Percentiles rank a stretch among this genome's conserved stretches.
These are phyloP conservation scores for Collybia sordida DNA, from an alignment of 768 basidiomycete species.

Conservation along the genomic window DNA sequence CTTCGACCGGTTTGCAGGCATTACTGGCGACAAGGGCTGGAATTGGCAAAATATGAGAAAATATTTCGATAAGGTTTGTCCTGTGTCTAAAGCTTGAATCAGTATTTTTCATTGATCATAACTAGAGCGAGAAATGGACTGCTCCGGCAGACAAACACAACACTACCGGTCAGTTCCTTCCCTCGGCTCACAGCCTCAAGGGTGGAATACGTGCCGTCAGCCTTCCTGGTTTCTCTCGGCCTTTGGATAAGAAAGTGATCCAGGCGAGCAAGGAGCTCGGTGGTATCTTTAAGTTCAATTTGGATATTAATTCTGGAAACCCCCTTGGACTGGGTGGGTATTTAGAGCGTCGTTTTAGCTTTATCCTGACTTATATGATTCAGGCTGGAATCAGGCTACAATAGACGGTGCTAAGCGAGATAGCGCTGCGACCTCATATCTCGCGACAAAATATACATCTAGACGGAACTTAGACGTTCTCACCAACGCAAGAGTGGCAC, in stretches of 20 bases:
- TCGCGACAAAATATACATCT: conserved; percentile 14
- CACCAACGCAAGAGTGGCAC: conserved; percentile 22
- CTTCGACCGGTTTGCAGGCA: too few relatives aligned
- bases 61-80: too few relatives aligned
- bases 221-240: conserved; percentile 16
- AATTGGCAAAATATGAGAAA: conserved; percentile 4
- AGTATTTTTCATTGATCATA: conserved; percentile 18
- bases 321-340: too few relatives aligned
- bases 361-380: neutral
- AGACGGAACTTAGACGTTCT: conserved; percentile 23
- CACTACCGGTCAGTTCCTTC: conserved; percentile 27
- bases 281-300: too few relatives aligned
- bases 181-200: conserved; percentile 19
- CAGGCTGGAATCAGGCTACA: conserved; percentile 20
- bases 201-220: conserved; percentile 21
- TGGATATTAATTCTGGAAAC: too few relatives aligned
- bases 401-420: conserved; percentile 15
- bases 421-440: conserved; percentile 25
- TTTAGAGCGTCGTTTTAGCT: too few relatives aligned
- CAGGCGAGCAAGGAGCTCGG: too few relatives aligned
- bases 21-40: too few relatives aligned
- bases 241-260: conserved; percentile 22
- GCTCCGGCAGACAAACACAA: conserved; percentile 25
- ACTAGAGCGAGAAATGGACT: conserved; percentile 25
- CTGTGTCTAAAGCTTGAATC: too few relatives aligned